Evolutionary conservation across 306 rosid genomes (phyloP).

Genomic region (Trifolium subterraneum): DNA sequence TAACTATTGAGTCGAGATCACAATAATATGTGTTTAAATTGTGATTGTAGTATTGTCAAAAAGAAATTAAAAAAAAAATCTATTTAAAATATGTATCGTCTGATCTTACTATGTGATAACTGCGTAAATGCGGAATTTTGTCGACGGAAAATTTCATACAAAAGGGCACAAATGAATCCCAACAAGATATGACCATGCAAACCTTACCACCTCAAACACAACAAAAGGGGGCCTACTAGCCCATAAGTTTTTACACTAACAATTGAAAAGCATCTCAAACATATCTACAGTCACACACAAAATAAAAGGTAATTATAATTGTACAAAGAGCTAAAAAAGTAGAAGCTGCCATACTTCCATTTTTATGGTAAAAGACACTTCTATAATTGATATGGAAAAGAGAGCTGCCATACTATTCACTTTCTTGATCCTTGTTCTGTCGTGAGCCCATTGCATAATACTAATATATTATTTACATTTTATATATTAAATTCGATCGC

Average conservation of each 20-base stretch:
- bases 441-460: neutral
- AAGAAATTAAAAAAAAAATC: no score
- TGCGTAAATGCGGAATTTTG: no score
- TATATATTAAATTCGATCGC: no score
- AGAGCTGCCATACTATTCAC: constrained; percentile 5
- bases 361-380: constrained; percentile 29
- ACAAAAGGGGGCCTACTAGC: neutral
- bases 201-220: constrained; percentile 11
- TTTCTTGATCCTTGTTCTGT: constrained; percentile 9
- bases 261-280: neutral
- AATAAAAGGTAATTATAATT: constrained; percentile 1
- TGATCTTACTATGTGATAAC: no score
- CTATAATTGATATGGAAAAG: constrained; percentile 7
- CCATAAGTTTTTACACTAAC: constrained; percentile 13
- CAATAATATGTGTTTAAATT: no score
- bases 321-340: neutral
- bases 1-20: no score
- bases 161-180: constrained; percentile 32
- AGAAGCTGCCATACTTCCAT: constrained; percentile 25
- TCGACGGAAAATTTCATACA: neutral
- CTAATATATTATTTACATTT: no score
- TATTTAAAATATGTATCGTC: no score
- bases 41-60: no score
- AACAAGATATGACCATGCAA: constrained; percentile 17
- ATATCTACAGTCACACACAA: neutral